Conservation (phyloP, 192 early-diverging fungal species). For the Radiomyces spectabilis region DNA sequence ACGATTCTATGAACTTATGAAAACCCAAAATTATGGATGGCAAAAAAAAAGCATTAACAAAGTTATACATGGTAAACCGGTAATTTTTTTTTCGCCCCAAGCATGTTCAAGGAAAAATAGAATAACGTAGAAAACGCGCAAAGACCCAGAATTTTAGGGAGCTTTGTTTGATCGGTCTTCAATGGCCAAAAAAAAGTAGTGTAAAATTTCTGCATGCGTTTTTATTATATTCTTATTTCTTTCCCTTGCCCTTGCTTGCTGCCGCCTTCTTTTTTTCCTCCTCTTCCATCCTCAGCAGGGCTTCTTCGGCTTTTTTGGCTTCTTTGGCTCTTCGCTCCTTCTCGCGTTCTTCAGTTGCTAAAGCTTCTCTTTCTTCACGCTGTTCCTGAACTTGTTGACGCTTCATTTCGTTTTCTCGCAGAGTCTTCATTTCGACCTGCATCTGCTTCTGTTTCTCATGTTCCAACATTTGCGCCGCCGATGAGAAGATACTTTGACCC, state of each 20-base stretch:
- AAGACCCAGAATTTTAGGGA: no score
- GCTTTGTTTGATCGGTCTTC: no score
- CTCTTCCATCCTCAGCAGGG: conserved; percentile 32
- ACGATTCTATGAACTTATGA: no score
- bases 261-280: conserved; percentile 28
- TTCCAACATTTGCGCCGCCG: conserved; percentile 71
- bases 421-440: conserved; percentile 37
- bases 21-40: no score
- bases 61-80: no score
- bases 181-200: no score
- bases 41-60: no score
- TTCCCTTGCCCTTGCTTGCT: no score
- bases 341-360: conserved; percentile 34
- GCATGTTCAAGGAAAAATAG: no score
- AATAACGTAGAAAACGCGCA: no score
- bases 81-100: no score
- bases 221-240: conserved; percentile 19
- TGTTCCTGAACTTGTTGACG: conserved; percentile 34
- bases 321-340: conserved; percentile 18
- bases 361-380: conserved; percentile 31
- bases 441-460: conserved; percentile 45
- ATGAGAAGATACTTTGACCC: conserved; percentile 78
- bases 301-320: conserved; percentile 28
- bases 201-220: no score
- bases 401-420: conserved; percentile 43